Percentiles rank a stretch among this genome's conserved stretches.
Conservation (phyloP, 768 basidiomycete genomes). For the Boletellus ananas region DNA sequence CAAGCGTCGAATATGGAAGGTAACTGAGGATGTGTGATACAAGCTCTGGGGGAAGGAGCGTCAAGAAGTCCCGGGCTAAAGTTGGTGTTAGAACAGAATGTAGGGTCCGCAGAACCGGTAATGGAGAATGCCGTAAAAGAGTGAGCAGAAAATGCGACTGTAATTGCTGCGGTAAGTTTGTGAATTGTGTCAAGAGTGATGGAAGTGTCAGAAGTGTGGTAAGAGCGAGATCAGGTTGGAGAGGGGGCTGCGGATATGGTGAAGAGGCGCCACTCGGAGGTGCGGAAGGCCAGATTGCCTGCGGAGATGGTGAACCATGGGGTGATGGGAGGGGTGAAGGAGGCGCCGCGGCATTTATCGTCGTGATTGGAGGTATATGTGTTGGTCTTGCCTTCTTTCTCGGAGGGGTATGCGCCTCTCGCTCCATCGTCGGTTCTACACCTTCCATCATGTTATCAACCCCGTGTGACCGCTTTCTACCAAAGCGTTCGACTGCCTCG, state of each 20-base stretch:
- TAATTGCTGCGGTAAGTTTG: conserved; percentile 68
- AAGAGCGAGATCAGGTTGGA: conserved; percentile 79
- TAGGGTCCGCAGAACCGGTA: conserved; percentile 86
- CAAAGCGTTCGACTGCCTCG: conserved; percentile 83
- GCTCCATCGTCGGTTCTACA: conserved; percentile 53
- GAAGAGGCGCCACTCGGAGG: conserved; percentile 77
- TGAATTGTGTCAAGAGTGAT: conserved; percentile 76
- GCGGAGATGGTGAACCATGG: conserved; percentile 76
- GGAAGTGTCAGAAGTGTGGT: conserved; percentile 86
- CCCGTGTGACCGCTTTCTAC: conserved; percentile 53
- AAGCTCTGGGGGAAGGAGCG: conserved; percentile 87
- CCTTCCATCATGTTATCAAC: conserved; percentile 68
- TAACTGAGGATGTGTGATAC: conserved; percentile 84
- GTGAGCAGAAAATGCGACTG: conserved; percentile 95
- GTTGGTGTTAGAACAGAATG: conserved; percentile 88
- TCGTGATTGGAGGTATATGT: conserved; percentile 55
- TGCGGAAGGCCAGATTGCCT: conserved; percentile 75
- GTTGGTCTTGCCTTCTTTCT: conserved; percentile 75
- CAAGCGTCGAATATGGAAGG: conserved; percentile 77
- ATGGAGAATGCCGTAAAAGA: conserved; percentile 85
- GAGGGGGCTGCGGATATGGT: conserved; percentile 61
- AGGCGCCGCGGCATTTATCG: conserved; percentile 69
- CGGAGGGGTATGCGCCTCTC: conserved; percentile 48
- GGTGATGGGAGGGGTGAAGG: conserved; percentile 85
- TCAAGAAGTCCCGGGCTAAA: conserved; percentile 91